These are phyloP conservation scores for Globisporangium heterothallicum DNA, from an alignment of 352 stramenopile species.

Conservation along the genomic window DNA sequence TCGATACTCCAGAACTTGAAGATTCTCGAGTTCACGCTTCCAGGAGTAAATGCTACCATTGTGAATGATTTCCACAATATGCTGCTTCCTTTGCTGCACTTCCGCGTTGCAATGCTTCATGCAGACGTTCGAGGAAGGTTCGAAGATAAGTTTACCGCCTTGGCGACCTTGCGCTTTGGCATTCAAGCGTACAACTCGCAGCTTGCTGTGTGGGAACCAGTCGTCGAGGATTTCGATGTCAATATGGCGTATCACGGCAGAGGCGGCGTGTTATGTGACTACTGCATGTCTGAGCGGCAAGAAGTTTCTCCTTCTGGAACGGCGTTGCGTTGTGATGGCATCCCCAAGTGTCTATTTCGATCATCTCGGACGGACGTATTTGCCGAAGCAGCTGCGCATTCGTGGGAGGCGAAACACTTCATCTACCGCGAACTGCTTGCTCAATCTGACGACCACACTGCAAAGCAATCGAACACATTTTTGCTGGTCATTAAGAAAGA, in stretches of 20 bases:
- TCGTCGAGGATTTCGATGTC: constrained; percentile 82
- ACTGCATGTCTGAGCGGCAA: constrained; percentile 70
- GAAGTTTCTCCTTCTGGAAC: constrained; percentile 53
- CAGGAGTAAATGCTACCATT: constrained; percentile 72
- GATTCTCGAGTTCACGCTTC: constrained; percentile 69
- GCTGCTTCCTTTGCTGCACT: constrained; percentile 72
- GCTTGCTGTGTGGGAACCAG: constrained; percentile 78
- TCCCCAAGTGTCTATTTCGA: constrained; percentile 70
- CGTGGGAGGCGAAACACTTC: constrained; percentile 78
- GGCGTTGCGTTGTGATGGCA: constrained; percentile 53
- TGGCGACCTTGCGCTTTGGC: constrained; percentile 58
- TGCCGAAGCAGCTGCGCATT: constrained; percentile 50
- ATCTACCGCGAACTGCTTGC: constrained; percentile 77
- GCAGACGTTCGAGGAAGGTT: constrained; percentile 58
- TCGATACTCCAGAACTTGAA: constrained; percentile 63
- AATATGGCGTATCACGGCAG: constrained; percentile 64
- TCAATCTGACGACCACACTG: constrained; percentile 48
- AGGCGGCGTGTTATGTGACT: constrained; percentile 70
- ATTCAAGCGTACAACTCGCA: constrained; percentile 86
- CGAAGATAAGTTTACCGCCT: constrained; percentile 52
- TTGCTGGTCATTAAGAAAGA: constrained; percentile 76
- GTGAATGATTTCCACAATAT: constrained; percentile 89
- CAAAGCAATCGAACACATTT: constrained; percentile 54
- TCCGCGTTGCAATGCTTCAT: constrained; percentile 64
- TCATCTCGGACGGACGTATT: constrained; percentile 62